These are phyloP conservation scores for Nadsonia fulvescens DNA, from an alignment of 805 yeast genomes.

Conservation along the genomic window DNA sequence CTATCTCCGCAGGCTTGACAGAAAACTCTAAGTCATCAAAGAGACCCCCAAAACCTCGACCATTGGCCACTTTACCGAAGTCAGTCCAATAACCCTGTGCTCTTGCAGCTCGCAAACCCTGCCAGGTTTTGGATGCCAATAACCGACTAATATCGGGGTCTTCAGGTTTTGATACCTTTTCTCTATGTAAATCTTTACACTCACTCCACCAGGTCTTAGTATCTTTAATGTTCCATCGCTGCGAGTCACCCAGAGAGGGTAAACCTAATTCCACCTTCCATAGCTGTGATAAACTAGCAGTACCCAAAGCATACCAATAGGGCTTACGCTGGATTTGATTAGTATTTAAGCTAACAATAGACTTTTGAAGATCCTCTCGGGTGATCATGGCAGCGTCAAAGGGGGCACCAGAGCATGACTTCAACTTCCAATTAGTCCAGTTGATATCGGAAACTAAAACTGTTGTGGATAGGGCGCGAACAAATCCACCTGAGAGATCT, in stretches of 20 bases:
- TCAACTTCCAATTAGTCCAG: conserved; percentile 20
- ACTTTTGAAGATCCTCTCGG: conserved; percentile 2
- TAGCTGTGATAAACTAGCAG: conserved; percentile 16
- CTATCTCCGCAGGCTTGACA: too few species aligned
- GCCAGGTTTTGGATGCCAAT: conserved; percentile 22
- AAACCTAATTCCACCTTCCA: conserved; percentile 27
- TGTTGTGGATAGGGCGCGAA: conserved; percentile 1
- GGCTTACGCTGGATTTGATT: conserved; percentile 10
- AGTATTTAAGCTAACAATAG: conserved; percentile 4
- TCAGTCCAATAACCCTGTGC: conserved; percentile 19
- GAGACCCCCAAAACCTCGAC: too few species aligned
- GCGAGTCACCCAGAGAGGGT: conserved; percentile 14
- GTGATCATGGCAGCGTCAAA: conserved; percentile 11
- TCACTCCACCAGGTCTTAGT: conserved; percentile 5
- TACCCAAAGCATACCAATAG: conserved; percentile 17
- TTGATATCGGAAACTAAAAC: conserved; percentile 10
- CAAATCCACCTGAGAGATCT: background rate
- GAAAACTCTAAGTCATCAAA: too few species aligned
- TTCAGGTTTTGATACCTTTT: conserved; percentile 4
- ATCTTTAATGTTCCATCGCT: conserved; percentile 9
- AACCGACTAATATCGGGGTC: conserved; percentile 9
- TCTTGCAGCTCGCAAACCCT: conserved; percentile 25
- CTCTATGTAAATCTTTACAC: conserved; percentile 5
- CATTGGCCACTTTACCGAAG: conserved; percentile 21
- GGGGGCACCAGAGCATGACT: conserved; percentile 15